phyloP scores from a whole-genome alignment of 164 flowering plant genomes.

The Nymphaea thermarum region DNA sequence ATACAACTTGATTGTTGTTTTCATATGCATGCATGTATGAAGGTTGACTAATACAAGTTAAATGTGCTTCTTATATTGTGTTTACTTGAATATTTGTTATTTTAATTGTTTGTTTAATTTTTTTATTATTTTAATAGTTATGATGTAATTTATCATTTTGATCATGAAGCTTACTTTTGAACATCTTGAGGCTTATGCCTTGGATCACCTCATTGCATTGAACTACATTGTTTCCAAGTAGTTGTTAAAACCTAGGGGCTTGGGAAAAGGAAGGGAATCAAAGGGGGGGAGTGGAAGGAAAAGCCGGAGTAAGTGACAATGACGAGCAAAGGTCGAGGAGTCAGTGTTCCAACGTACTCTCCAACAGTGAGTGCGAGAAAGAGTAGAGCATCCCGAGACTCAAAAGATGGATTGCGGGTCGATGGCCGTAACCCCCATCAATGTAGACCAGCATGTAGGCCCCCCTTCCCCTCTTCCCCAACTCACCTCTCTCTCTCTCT shows the following conservation, averaged over 20 bases:
- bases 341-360: not conserved
- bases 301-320: not conserved
- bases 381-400: not conserved
- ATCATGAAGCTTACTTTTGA: no score
- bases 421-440: constrained; percentile 82
- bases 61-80: no score
- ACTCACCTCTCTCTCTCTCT: not conserved
- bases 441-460: constrained; percentile 87
- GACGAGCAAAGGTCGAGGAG: not conserved
- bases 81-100: no score
- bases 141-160: no score
- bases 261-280: not conserved
- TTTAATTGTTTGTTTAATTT: no score
- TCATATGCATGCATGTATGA: no score
- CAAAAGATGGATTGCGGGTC: constrained; percentile 55
- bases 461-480: not conserved
- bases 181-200: no score
- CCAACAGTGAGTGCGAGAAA: not conserved
- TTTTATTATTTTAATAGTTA: no score
- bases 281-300: not conserved
- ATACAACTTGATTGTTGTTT: no score
- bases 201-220: no score
- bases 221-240: no score
- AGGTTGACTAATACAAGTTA: no score
- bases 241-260: not conserved